These are phyloP conservation scores for Globisporangium nodosum DNA, from an alignment of 352 stramenopile species.

Conservation along the genomic window DNA sequence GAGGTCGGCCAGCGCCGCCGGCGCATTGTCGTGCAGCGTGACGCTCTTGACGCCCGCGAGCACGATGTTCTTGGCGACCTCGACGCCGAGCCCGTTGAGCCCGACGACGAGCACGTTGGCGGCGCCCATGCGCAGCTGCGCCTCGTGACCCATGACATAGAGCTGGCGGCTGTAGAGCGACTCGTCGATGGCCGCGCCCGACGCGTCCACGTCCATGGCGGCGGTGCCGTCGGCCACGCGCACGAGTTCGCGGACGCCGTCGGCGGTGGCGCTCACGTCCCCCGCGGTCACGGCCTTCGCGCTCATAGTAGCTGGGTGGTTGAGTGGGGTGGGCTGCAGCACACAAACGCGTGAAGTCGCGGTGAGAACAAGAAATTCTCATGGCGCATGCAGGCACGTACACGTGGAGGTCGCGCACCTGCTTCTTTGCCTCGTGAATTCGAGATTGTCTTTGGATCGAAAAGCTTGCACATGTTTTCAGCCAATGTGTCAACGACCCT, in stretches of 20 bases:
- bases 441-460: neutral
- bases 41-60: conserved; percentile 94
- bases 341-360: no score
- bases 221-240: conserved; percentile 50
- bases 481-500: no score
- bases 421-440: neutral
- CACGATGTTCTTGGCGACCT: conserved; percentile 99
- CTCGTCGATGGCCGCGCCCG: conserved; percentile 62
- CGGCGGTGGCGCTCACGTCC: conserved; percentile 69
- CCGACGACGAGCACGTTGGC: conserved; percentile 95
- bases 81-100: conserved; percentile 92
- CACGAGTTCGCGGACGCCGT: conserved; percentile 65
- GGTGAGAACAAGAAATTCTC: no score
- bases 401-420: neutral
- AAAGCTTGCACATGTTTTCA: no score
- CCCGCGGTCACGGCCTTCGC: conserved; percentile 57
- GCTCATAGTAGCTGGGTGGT: conserved; percentile 30
- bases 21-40: conserved; percentile 91
- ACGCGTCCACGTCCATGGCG: conserved; percentile 61
- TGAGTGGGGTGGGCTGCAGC: neutral
- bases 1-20: conserved; percentile 83
- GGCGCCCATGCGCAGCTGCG: conserved; percentile 95
- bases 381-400: neutral
- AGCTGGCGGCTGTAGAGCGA: conserved; percentile 94
- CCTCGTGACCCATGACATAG: conserved; percentile 99